Evolutionary conservation across 345 rosid genomes (phyloP).

Genomic region (Gossypium bickii): DNA sequence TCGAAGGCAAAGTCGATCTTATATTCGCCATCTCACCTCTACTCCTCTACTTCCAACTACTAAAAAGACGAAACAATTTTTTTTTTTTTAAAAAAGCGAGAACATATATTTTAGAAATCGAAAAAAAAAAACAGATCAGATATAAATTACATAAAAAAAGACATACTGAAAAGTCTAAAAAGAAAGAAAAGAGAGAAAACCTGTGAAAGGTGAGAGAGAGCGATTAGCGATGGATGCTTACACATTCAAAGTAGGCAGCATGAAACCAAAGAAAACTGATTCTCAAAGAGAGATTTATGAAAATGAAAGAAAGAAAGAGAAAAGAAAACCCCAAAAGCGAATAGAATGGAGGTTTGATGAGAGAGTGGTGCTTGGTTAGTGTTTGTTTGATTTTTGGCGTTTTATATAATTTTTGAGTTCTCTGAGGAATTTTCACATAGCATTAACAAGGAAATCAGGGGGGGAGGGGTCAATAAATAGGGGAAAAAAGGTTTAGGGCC

Average conservation of each 20-base stretch:
- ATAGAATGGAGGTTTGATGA: slow-evolving; percentile 2
- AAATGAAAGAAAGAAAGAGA: neutral
- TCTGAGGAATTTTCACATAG: too few species aligned
- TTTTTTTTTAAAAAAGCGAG: neutral
- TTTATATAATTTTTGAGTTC: neutral
- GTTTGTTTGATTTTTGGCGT: neutral
- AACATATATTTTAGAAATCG: slow-evolving; percentile 8
- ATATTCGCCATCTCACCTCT: slow-evolving; percentile 61
- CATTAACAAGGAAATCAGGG: too few species aligned
- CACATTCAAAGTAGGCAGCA: slow-evolving; percentile 35
- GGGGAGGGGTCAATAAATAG: too few species aligned
- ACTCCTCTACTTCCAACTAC: slow-evolving; percentile 39
- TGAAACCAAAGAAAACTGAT: neutral
- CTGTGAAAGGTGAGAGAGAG: slow-evolving; percentile 29
- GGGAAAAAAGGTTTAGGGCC: too few species aligned
- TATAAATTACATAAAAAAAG: slow-evolving; percentile 1
- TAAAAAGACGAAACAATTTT: slow-evolving; percentile 3
- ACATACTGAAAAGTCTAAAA: neutral
- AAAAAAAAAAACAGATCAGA: slow-evolving; percentile 29
- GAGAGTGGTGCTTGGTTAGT: neutral
- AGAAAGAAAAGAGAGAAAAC: slow-evolving; percentile 13
- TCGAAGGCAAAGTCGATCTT: slow-evolving; percentile 86
- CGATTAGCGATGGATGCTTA: slow-evolving; percentile 22
- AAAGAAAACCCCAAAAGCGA: slow-evolving; percentile 38
- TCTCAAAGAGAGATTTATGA: slow-evolving; percentile 6